Base-by-base conservation (phyloP, 768 basidiomycete species). In the Xerocomus spinulosus region DNA sequence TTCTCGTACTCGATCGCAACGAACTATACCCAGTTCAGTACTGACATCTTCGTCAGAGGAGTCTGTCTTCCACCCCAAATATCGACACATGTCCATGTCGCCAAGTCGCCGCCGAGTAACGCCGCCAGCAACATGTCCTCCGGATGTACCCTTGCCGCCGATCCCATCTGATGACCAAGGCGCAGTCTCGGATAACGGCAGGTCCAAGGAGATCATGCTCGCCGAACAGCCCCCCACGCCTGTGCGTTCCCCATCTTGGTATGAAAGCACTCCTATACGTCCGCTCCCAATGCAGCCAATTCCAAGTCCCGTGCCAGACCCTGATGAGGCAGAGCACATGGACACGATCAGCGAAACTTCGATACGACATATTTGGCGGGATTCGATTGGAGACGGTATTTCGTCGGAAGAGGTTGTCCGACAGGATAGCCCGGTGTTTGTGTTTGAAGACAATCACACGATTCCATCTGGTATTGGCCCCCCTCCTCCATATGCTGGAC, bases 91-190 rank as follows among this genome's bases (percentile, higher is more conserved):
- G 23, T 51, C 54, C 29, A 5, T 29, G 3, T 50, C 61, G n/a
- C 34, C 49, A 4, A 17, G 33, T 32, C 25, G 9, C 21, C 52
- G 41, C 21, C 49, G 49, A 30, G 40, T 46, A 14, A 46, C 57
- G 9, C 51, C 48, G 12, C 54, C 62, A 18, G 46, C 1, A 17
- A 33, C 46, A 21, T 7, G 18, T 29, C 55, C 60, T 39, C 63
- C 62, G 6, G 49, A 44, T 12, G 18, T 41, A 7, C 58, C 62
- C 15, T 44, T 64, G 32, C 62, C 62, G 1, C 57, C 62, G 5
- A 35, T 62, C 32, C 62, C 62, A 3, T 39, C 54, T 33, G 26
- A 25, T 34, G 51, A 45, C 24, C 51, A 41, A 17, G 30, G 20
- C 9, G 0, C 26, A 18, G 20, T 36, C 2, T 41, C 34, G 9